Base-by-base conservation (phyloP, 305 asterid species). In the Solanum hybrid region DNA sequence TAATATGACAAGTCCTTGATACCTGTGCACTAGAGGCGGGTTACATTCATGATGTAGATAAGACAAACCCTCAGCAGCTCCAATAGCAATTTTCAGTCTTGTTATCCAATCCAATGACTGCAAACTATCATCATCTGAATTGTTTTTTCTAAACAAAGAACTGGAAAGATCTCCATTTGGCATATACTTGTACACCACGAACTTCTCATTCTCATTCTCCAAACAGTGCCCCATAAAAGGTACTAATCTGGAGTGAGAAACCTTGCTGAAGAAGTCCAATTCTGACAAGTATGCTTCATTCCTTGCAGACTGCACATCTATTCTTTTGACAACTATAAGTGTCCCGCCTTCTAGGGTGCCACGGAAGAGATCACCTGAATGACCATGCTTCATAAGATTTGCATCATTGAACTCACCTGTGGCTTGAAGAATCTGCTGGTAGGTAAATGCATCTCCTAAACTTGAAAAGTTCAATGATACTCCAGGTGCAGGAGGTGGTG, bases 141-240 rank as follows among this genome's bases (percentile, higher is more conserved):
- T 91, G 8, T 87, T 92, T 94, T 94, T 93, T 91, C 92, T 92
- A 91, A 91, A 95, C 86, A 95, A 88, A 79, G 94, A 92, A 90
- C 93, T 92, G 7, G 98, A 93, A 90, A 94, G 91, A 92, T 95
- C 97, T 79, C 97, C 92, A 86, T 94, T 93, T 22, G 95, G 96
- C 96, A 95, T 93, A 81, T 91, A 91, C 85, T 94, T 93, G 88
- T 95, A 95, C 81, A 95, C 94, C 32, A 95, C 78, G 89, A 91
- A 93, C 90, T 93, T 94, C 90, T 94, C 97, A 29, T 91, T 92
- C 90, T 96, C 99, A 87, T 95, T 96, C 93, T 94, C 99, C 97
- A 96, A 92, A 89, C 96, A 96, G 89, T 97, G 95, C 46, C 99
- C 99, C 89, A 97, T 88, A 35, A 96, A 94, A 77, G 98, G 98